A percentile compares a stretch with the other conserved stretches of the same genome.
Evolutionary conservation across 116 monocot species (phyloP).

Genomic region (Trichopus zeylanicus): DNA sequence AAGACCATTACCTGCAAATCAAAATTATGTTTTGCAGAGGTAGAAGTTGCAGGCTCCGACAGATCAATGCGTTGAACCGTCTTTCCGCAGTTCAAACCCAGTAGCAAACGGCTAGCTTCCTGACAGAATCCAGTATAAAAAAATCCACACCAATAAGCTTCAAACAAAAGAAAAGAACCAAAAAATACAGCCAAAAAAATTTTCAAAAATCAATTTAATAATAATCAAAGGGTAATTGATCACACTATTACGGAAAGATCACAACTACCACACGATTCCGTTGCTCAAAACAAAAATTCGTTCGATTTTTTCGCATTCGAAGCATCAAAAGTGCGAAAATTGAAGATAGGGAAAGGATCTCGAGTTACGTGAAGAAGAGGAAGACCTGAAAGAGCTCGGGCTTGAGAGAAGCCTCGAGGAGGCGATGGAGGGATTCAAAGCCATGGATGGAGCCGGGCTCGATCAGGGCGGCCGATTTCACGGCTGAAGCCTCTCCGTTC

Average conservation of each 20-base stretch:
- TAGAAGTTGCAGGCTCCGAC: conserved; percentile 27
- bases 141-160: neutral
- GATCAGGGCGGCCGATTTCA: neutral
- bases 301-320: no score
- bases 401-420: conserved; percentile 60
- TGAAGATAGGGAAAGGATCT: neutral
- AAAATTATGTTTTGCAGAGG: conserved; percentile 61
- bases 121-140: neutral
- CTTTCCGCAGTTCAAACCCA: conserved; percentile 76
- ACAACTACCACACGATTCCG: no score
- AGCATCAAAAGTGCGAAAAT: neutral
- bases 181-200: neutral
- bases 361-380: neutral
- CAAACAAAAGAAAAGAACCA: neutral
- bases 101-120: conserved; percentile 81
- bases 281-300: no score
- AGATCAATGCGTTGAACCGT: conserved; percentile 37
- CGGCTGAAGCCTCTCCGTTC: neutral
- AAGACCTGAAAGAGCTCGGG: conserved; percentile 63
- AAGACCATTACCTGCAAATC: conserved; percentile 62
- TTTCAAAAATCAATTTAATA: no score
- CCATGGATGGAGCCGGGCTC: conserved; percentile 71
- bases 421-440: conserved; percentile 80
- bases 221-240: no score
- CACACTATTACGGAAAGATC: no score